Conservation (phyloP, 108 stramenopile genomes). For the Phaeodactylum tricornutum region DNA sequence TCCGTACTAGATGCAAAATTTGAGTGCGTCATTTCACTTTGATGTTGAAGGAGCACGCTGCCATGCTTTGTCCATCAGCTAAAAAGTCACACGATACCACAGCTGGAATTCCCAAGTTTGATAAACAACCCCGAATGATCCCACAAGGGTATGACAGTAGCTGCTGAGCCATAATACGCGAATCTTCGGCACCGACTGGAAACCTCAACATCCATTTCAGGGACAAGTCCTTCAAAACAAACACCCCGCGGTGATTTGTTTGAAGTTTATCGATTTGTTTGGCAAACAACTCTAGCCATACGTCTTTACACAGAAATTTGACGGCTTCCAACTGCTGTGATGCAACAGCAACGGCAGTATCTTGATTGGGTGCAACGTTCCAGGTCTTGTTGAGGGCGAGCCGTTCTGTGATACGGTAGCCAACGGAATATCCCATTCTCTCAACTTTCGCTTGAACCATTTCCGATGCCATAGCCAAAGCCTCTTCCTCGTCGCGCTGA, state of each 20-base stretch:
- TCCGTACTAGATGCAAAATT: too few relatives aligned
- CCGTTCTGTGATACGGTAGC: constrained; percentile 83
- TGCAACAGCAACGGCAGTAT: constrained; percentile 29
- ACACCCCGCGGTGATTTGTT: constrained; percentile 92
- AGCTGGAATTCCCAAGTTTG: constrained; percentile 79
- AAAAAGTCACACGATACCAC: constrained; percentile 89
- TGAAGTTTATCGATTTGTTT: constrained; percentile 94
- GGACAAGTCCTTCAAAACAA: constrained; percentile 85
- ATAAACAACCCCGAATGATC: constrained; percentile 78
- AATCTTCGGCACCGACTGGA: constrained; percentile 57
- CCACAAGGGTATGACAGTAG: constrained; percentile 85
- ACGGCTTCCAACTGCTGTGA: constrained; percentile 79
- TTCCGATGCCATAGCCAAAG: constrained; percentile 46
- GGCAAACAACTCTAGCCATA: constrained; percentile 88
- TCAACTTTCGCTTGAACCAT: constrained; percentile 78
- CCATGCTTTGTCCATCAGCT: constrained; percentile 81
- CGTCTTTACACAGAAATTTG: constrained; percentile 92
- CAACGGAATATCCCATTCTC: constrained; percentile 87
- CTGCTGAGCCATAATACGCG: constrained; percentile 68
- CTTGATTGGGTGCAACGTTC: constrained; percentile 22
- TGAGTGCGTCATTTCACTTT: constrained; percentile 87
- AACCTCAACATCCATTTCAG: constrained; percentile 66
- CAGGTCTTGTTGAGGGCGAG: constrained; percentile 69
- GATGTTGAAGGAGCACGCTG: constrained; percentile 88
- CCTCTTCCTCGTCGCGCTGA: constrained; percentile 11